Percentiles rank a stretch among this genome's conserved stretches.
Evolutionary conservation across 805 yeast species (phyloP).

Genomic region (Candida ficus): DNA sequence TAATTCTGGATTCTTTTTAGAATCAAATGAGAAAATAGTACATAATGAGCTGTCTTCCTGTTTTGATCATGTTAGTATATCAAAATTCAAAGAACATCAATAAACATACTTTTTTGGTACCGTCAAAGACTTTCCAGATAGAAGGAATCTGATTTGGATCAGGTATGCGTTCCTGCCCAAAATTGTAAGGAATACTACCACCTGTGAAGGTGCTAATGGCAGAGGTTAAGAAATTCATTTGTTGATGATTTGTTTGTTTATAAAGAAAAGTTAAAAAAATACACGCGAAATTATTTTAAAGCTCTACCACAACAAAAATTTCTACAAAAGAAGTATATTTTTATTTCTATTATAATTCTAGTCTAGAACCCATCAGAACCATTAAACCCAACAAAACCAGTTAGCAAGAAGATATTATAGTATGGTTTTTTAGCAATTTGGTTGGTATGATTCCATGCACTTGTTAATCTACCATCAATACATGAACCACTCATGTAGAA

Average conservation of each 20-base stretch:
- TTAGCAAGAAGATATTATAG: slow-evolving; percentile 51
- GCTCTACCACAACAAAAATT: too few species aligned
- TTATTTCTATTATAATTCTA: too few species aligned
- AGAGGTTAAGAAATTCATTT: slow-evolving; percentile 66
- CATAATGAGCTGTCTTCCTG: slow-evolving; percentile 47
- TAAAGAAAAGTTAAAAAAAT: neutral
- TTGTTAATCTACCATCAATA: slow-evolving; percentile 75
- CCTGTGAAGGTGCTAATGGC: slow-evolving; percentile 57
- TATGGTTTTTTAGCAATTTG: slow-evolving; percentile 63
- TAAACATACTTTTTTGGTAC: slow-evolving; percentile 35
- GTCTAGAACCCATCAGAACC: too few species aligned
- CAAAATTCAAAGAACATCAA: neutral
- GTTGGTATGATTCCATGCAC: slow-evolving; percentile 83
- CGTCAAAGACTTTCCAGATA: slow-evolving; percentile 64
- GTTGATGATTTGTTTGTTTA: neutral
- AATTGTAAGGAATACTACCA: slow-evolving; percentile 50
- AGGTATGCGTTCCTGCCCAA: slow-evolving; percentile 38
- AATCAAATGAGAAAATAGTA: slow-evolving; percentile 62
- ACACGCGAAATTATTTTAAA: neutral
- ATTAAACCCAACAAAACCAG: slow-evolving; percentile 73
- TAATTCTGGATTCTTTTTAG: slow-evolving; percentile 33
- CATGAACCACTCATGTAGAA: slow-evolving; percentile 82
- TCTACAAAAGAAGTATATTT: too few species aligned
- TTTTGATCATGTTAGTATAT: slow-evolving; percentile 9
- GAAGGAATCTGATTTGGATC: slow-evolving; percentile 31